These are phyloP conservation scores for Volvox africanus DNA, from an alignment of 139 green algal species.

Conservation along the genomic window DNA sequence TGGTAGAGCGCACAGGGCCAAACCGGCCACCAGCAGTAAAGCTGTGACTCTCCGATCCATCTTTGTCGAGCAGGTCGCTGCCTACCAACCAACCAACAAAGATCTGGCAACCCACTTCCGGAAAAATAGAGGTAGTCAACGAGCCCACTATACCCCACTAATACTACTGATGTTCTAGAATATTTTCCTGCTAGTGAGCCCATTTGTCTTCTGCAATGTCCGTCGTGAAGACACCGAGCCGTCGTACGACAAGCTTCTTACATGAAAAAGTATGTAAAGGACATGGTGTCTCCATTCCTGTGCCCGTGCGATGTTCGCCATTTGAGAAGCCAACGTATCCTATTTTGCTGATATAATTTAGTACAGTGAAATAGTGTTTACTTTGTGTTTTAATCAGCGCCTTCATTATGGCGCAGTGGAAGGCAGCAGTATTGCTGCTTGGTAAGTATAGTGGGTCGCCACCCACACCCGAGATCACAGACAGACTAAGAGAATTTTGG, in stretches of 20 bases:
- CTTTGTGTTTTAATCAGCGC: too few species aligned
- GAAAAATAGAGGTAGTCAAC: too few species aligned
- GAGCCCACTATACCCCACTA: too few species aligned
- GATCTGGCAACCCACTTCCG: background rate
- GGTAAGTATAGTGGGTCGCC: constrained; percentile 3
- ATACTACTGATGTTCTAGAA: too few species aligned
- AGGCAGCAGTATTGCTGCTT: constrained; percentile 28
- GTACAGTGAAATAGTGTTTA: too few species aligned
- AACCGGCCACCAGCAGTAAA: background rate
- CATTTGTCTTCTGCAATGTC: background rate
- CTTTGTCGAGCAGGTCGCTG: background rate
- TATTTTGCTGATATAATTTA: background rate
- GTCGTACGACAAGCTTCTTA: constrained; percentile 10
- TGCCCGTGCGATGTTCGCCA: background rate
- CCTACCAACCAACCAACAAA: background rate
- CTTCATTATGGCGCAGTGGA: constrained; percentile 36
- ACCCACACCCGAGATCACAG: too few species aligned
- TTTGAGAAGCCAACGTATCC: background rate
- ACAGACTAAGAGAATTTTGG: too few species aligned
- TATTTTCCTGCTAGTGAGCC: too few species aligned
- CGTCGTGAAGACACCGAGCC: background rate
- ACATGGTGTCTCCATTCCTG: background rate
- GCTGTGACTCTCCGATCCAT: constrained; percentile 1
- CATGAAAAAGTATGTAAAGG: constrained; percentile 7
- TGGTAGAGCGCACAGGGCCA: constrained; percentile 20